These are phyloP conservation scores for Stevia rebaudiana DNA, from an alignment of 140 eudicot genomes.

Conservation along the genomic window DNA sequence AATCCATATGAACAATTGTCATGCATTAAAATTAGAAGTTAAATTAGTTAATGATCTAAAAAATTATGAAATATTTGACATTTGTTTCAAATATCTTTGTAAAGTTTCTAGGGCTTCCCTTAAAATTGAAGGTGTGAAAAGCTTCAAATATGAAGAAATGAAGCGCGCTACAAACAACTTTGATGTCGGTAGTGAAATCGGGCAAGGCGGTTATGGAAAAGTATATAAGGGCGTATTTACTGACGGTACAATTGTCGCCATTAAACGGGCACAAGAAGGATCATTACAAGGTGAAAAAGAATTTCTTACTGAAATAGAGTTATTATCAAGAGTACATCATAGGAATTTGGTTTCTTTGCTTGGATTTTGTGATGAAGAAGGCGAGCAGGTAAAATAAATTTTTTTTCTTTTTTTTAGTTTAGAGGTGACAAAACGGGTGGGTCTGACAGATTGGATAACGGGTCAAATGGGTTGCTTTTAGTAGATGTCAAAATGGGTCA, in stretches of 20 bases:
- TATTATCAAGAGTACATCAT: constrained; percentile 80
- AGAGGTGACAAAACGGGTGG: background rate
- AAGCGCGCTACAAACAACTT: constrained; percentile 59
- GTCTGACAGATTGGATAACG: background rate
- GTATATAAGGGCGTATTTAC: constrained; percentile 69
- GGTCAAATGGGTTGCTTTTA: background rate
- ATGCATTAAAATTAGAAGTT: background rate
- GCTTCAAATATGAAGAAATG: constrained; percentile 63
- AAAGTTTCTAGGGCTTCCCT: constrained; percentile 59
- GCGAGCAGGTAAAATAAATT: constrained; percentile 64
- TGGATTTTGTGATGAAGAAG: constrained; percentile 92
- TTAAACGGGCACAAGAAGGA: constrained; percentile 91
- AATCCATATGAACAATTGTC: background rate
- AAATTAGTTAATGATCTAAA: background rate
- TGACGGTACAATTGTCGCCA: constrained; percentile 80
- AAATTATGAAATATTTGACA: background rate
- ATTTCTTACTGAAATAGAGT: constrained; percentile 84
- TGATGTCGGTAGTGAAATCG: constrained; percentile 44
- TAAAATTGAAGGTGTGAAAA: constrained; percentile 73
- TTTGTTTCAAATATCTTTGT: background rate
- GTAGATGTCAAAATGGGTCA: background rate
- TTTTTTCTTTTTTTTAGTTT: background rate
- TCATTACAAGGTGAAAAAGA: constrained; percentile 88
- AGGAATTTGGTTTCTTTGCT: constrained; percentile 67
- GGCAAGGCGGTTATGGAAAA: constrained; percentile 95